Conservation (phyloP, 306 rosid species). For the Prunus dulcis region DNA sequence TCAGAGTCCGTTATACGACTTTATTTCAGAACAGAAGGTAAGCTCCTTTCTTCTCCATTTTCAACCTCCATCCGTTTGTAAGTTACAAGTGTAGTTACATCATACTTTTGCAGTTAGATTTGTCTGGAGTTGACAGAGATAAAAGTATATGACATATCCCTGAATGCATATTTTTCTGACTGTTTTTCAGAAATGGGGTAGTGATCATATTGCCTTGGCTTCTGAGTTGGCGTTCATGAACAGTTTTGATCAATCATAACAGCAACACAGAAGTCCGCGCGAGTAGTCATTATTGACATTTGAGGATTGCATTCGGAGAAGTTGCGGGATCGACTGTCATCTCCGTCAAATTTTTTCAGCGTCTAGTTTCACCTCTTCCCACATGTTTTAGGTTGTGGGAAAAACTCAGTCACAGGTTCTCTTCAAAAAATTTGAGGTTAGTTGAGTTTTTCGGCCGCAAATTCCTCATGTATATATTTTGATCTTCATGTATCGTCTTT, state of each 20-base stretch:
- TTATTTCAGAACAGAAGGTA: conserved; percentile 81
- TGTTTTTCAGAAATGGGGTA: conserved; percentile 86
- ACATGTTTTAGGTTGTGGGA: neutral
- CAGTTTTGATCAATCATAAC: conserved; percentile 21
- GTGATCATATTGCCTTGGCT: conserved; percentile 90
- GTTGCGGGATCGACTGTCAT: neutral
- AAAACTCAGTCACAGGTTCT: neutral
- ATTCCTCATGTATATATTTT: neutral
- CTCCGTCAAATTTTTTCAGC: neutral
- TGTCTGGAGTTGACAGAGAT: conserved; percentile 70
- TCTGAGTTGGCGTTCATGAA: conserved; percentile 64
- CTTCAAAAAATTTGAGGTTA: neutral
- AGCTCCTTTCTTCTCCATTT: conserved; percentile 5
- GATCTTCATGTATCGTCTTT: neutral
- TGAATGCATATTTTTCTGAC: neutral
- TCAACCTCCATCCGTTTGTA: conserved; percentile 15
- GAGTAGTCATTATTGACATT: neutral
- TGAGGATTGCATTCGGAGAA: conserved; percentile 2
- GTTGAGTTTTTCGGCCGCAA: neutral
- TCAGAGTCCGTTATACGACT: conserved; percentile 93
- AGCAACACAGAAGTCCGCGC: conserved; percentile 14
- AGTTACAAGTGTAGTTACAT: conserved; percentile 19
- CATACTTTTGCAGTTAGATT: conserved; percentile 61
- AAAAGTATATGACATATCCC: conserved; percentile 45
- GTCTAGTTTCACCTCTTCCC: neutral